These are phyloP conservation scores for Leptographium procerum DNA, from an alignment of 2,329 filamentous ascomycete species.

Conservation along the genomic window DNA sequence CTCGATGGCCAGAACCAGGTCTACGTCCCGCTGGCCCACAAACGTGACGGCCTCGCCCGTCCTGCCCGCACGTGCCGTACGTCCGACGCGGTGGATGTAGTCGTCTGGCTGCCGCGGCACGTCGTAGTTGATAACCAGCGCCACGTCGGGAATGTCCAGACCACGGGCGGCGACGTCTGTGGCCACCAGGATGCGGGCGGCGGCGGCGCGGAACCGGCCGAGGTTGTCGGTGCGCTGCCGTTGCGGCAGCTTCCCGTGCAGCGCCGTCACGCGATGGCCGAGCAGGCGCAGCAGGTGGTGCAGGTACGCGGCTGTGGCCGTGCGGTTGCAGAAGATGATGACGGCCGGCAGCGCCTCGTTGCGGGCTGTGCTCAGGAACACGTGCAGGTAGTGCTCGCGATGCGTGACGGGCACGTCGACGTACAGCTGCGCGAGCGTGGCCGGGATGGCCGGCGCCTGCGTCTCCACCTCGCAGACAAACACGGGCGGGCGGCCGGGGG, in stretches of 20 bases:
- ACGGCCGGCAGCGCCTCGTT: constrained; percentile 72
- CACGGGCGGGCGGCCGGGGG: constrained; percentile 59
- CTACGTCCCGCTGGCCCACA: constrained; percentile 85
- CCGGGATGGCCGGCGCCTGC: constrained; percentile 62
- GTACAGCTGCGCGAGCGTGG: constrained; percentile 73
- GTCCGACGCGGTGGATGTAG: constrained; percentile 92
- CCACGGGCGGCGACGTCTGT: constrained; percentile 92
- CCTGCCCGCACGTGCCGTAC: constrained; percentile 85
- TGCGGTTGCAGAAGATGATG: constrained; percentile 94
- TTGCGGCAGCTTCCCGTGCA: constrained; percentile 82
- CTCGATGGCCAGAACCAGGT: constrained; percentile 85
- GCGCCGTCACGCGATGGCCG: constrained; percentile 77
- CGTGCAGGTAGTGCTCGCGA: constrained; percentile 88
- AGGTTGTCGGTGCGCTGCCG: constrained; percentile 78
- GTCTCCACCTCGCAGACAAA: constrained; percentile 86
- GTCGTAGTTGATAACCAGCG: constrained; percentile 88
- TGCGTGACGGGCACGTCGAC: constrained; percentile 83
- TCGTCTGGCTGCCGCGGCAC: constrained; percentile 92
- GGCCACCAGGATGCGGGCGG: constrained; percentile 80
- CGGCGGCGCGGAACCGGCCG: constrained; percentile 79
- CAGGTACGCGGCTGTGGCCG: constrained; percentile 75
- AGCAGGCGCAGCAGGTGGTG: constrained; percentile 80
- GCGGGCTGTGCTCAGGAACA: constrained; percentile 66
- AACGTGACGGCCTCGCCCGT: constrained; percentile 75
- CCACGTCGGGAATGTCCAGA: constrained; percentile 89